Evolutionary conservation across 2,329 filamentous ascomycete genomes (phyloP).

Genomic region (Claviceps pazoutovae): DNA sequence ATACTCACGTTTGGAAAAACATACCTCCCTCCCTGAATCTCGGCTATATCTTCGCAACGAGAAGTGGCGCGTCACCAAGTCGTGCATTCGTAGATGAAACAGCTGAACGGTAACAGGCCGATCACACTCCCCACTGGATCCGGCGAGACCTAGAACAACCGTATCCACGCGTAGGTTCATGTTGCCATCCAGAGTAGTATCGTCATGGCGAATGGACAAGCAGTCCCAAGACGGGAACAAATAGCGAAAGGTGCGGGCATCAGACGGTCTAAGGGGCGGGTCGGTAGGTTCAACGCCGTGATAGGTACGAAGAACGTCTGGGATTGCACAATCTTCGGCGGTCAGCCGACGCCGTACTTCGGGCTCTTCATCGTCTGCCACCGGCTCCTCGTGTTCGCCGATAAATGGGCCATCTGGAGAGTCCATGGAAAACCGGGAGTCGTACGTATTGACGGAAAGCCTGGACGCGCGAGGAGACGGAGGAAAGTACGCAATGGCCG

Average conservation of each 20-base stretch:
- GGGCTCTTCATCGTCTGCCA: not conserved
- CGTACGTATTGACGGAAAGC: constrained; percentile 65
- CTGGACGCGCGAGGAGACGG: constrained; percentile 11
- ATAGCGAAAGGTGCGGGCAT: constrained; percentile 65
- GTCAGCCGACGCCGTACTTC: not conserved
- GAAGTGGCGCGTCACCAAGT: constrained; percentile 74
- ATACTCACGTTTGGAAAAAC: constrained; percentile 64
- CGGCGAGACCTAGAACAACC: constrained; percentile 31
- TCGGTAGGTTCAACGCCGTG: not conserved
- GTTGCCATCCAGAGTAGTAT: constrained; percentile 80
- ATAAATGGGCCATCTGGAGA: constrained; percentile 17
- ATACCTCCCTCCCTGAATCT: constrained; percentile 85
- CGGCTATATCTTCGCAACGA: constrained; percentile 84
- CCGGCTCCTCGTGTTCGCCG: constrained; percentile 10
- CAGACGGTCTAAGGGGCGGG: constrained; percentile 39
- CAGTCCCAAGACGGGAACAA: constrained; percentile 78
- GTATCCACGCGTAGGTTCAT: constrained; percentile 92
- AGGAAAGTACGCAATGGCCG: constrained; percentile 5
- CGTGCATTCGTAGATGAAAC: constrained; percentile 92
- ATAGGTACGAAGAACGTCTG: constrained; percentile 1
- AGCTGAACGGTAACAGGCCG: constrained; percentile 48
- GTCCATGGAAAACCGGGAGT: constrained; percentile 45
- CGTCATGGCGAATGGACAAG: constrained; percentile 76
- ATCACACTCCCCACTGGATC: not conserved
- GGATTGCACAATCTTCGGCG: constrained; percentile 1